phyloP scores from a whole-genome alignment of 78 protist genomes.

The Chrysochromulina parva region DNA sequence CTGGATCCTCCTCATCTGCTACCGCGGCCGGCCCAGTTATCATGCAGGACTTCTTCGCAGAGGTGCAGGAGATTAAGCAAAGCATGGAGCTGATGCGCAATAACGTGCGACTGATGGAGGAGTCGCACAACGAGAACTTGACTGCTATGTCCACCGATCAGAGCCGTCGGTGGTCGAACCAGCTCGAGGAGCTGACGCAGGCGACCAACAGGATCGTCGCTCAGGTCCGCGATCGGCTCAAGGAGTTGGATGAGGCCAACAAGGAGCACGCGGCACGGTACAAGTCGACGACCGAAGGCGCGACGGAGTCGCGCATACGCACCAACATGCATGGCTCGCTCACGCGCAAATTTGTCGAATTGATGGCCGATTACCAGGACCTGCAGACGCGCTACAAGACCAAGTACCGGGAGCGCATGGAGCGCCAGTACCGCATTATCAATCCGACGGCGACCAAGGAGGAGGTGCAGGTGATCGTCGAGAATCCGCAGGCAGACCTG shows the following conservation, averaged over 20 bases:
- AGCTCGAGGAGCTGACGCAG: neutral
- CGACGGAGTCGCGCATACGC: slow-evolving; percentile 45
- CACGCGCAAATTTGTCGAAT: slow-evolving; percentile 52
- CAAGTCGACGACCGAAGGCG: slow-evolving; percentile 7
- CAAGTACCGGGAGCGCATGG: slow-evolving; percentile 71
- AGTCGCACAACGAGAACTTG: neutral
- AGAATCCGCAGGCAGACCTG: slow-evolving; percentile 48
- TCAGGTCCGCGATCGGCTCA: slow-evolving; percentile 52
- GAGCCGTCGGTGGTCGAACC: too few relatives aligned
- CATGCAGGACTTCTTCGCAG: neutral
- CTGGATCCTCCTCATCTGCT: too few relatives aligned
- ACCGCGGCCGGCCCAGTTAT: neutral
- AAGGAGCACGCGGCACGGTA: neutral
- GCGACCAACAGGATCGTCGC: neutral
- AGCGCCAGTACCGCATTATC: slow-evolving; percentile 75
- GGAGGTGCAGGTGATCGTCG: too few relatives aligned
- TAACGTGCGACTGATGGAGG: neutral
- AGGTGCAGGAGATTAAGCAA: neutral
- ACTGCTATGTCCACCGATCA: neutral
- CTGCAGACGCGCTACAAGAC: slow-evolving; percentile 68
- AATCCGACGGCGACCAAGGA: slow-evolving; percentile 66
- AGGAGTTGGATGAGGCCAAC: slow-evolving; percentile 61
- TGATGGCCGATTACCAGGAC: slow-evolving; percentile 64
- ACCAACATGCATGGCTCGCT: slow-evolving; percentile 16
- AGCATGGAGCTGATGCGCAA: neutral